These are phyloP conservation scores for Coleophoma crateriformis DNA, from an alignment of 2,329 filamentous ascomycete species.

Conservation along the genomic window DNA sequence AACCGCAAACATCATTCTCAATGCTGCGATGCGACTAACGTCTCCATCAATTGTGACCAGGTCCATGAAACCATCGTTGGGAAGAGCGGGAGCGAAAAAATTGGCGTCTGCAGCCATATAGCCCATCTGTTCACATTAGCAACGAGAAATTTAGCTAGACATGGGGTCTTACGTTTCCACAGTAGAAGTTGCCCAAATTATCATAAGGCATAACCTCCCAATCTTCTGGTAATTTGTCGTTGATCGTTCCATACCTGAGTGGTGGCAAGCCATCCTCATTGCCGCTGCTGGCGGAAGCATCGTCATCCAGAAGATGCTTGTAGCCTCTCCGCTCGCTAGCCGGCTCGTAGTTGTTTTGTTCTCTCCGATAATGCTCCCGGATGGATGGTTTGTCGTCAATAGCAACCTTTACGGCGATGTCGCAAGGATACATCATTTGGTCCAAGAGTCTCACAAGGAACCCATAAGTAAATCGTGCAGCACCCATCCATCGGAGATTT, in stretches of 20 bases:
- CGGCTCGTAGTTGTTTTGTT: slow-evolving; percentile 26
- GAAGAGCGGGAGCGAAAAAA: slow-evolving; percentile 80
- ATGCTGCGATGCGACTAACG: slow-evolving; percentile 57
- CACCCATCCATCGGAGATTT: slow-evolving; percentile 88
- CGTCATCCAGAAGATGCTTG: slow-evolving; percentile 23
- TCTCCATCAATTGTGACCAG: slow-evolving; percentile 76
- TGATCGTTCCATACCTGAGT: slow-evolving; percentile 74
- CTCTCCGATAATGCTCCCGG: slow-evolving; percentile 62
- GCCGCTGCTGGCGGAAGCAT: slow-evolving; percentile 22
- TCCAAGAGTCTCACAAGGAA: slow-evolving; percentile 71
- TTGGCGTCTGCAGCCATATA: slow-evolving; percentile 84
- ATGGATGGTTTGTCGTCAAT: slow-evolving; percentile 71
- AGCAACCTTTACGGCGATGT: slow-evolving; percentile 79
- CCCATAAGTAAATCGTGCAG: slow-evolving; percentile 77
- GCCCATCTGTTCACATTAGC: slow-evolving; percentile 56
- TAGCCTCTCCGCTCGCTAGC: slow-evolving; percentile 21
- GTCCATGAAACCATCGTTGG: slow-evolving; percentile 82
- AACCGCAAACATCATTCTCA: slow-evolving; percentile 67
- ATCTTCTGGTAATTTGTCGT: slow-evolving; percentile 67
- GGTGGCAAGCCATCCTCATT: slow-evolving; percentile 55
- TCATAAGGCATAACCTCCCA: slow-evolving; percentile 74
- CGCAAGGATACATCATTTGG: slow-evolving; percentile 80
- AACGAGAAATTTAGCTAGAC: not conserved
- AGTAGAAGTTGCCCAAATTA: slow-evolving; percentile 87
- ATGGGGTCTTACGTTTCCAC: slow-evolving; percentile 63